Evolutionary conservation across 2,329 filamentous ascomycete genomes (phyloP), one percentile per base, ranked within the genome.

Genomic region (Karstenula rhodostoma): DNA sequence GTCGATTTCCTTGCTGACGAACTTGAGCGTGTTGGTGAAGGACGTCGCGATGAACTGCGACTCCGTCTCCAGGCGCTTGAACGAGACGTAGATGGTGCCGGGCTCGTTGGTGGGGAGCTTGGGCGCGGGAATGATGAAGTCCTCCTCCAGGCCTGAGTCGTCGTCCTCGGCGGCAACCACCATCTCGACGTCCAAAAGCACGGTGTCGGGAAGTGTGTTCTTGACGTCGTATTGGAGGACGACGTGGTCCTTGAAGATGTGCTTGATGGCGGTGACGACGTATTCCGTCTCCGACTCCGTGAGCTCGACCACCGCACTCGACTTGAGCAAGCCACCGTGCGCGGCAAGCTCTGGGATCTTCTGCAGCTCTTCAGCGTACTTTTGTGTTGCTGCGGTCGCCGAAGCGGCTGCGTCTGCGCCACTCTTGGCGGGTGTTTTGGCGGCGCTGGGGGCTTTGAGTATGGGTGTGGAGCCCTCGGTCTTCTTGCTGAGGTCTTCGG

Each of bases 221-320:
- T 96, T 98, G 78, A 99, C 89, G 76, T 98, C 92, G 79, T 95
- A 99, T 76, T 99, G 95, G 57, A 99, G 83, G 35, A 99, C 94
- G 73, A 99, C 84, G 75, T 98, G 92, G 77, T 97, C 92, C 82
- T 96, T 96, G 89, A 97, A 99, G 73, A 99, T 89, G 77, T 99
- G 95, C 84, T 99, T 99, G 79, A 97, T 87, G 23, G 95, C 89
- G 37, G 87, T 89, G 62, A 99, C 95, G 53, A 97, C 93, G 72
- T 99, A 99, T 79, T 99, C 95, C 22, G 94, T 98, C 81, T 98
- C 95, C 56, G 93, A 92, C 79, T 99, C 95, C 19, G 95, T 98
- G 64, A 99, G 89, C 79, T 97, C 94, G 67, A 96, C 87, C 52
- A 91, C 82, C 27, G 87, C 80, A 60, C 93, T 96, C 46, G 94